Conservation (phyloP, 305 asterid genomes). For the Fraxinus platypoda region DNA sequence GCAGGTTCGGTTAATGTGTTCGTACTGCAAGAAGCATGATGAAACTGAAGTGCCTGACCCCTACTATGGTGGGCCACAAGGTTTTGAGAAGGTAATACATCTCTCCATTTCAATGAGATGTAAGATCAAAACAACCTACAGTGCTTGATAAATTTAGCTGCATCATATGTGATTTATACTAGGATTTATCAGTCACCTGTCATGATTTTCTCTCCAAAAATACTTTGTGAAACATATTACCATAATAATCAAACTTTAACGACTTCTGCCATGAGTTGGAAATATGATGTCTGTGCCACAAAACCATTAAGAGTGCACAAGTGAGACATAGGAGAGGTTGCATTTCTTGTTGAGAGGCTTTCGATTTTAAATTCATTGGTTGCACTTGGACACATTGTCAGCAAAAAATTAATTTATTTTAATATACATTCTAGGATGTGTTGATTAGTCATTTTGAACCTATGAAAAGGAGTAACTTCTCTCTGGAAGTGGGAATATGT, state of each 20-base stretch:
- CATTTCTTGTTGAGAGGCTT: not conserved
- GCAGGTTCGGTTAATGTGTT: conserved; percentile 78
- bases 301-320: not conserved
- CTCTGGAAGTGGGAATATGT: not conserved
- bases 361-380: not conserved
- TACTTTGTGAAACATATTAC: not conserved
- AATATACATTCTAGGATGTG: not conserved
- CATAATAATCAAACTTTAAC: not conserved
- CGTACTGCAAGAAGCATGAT: conserved; percentile 76
- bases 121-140: not conserved
- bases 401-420: not conserved
- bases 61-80: conserved; percentile 79
- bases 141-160: not conserved
- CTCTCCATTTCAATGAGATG: not conserved
- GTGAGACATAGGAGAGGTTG: not conserved
- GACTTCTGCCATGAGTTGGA: not conserved
- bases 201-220: not conserved
- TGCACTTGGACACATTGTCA: not conserved
- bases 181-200: not conserved
- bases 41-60: conserved; percentile 91
- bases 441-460: not conserved
- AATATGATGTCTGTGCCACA: not conserved
- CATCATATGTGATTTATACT: not conserved
- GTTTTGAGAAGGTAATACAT: conserved; percentile 77
- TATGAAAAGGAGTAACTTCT: not conserved